phyloP scores from a whole-genome alignment of 2,329 filamentous ascomycete species.

The Talaromyces rugulosus region DNA sequence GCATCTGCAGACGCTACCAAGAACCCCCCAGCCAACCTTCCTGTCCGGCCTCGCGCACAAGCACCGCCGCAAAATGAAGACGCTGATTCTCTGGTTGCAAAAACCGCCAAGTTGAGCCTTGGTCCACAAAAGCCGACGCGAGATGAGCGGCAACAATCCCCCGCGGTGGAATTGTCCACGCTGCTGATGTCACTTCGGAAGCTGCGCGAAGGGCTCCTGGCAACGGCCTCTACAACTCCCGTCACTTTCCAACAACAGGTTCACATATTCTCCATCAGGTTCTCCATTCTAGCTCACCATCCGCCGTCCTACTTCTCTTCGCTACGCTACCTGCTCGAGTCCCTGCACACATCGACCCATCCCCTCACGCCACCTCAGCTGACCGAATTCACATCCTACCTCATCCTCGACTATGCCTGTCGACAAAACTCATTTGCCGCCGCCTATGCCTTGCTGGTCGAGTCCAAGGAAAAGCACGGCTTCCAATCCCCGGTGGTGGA shows the following conservation, averaged over 20 bases:
- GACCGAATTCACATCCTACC: constrained; percentile 73
- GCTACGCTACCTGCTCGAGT: constrained; percentile 70
- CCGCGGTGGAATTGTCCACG: constrained; percentile 63
- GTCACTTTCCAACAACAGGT: constrained; percentile 82
- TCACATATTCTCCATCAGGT: constrained; percentile 86
- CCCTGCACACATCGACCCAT: constrained; percentile 60
- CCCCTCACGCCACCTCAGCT: constrained; percentile 69
- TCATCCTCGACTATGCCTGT: constrained; percentile 84
- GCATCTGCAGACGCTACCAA: constrained; percentile 34
- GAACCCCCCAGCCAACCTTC: constrained; percentile 29
- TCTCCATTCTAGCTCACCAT: constrained; percentile 74
- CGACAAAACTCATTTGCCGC: constrained; percentile 69
- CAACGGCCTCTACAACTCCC: constrained; percentile 60
- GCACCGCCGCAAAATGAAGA: not conserved
- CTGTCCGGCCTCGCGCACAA: constrained; percentile 5
- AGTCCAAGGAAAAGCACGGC: constrained; percentile 45
- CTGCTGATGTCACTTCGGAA: constrained; percentile 85
- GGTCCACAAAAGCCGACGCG: not conserved
- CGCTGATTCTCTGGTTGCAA: constrained; percentile 7
- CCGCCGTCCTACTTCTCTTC: constrained; percentile 89
- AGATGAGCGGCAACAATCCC: constrained; percentile 24
- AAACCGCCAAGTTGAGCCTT: constrained; percentile 5
- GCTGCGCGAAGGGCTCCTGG: constrained; percentile 83
- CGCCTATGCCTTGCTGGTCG: constrained; percentile 64
- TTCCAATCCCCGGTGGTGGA: constrained; percentile 67